Percentiles rank a stretch among this genome's conserved stretches.
phyloP scores from a whole-genome alignment of 495 filamentous ascomycete species.

The Penicillium parvum region DNA sequence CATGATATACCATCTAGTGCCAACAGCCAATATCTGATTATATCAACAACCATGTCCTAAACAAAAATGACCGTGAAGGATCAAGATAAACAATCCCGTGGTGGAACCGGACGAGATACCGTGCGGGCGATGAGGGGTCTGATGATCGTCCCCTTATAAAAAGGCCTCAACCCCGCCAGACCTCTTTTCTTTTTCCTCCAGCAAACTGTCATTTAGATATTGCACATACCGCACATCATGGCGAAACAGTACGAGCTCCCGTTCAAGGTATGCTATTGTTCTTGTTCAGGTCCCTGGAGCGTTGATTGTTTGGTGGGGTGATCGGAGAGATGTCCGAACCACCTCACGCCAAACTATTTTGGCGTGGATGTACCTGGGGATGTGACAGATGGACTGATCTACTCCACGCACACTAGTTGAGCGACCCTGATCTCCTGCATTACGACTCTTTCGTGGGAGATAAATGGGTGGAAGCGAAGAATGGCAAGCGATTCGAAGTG shows the following conservation, averaged over 20 bases:
- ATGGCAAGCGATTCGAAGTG: conserved; percentile 62
- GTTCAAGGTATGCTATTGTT: conserved; percentile 29
- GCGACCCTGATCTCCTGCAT: conserved; percentile 55
- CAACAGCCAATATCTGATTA: too few species aligned
- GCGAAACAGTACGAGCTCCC: conserved; percentile 35
- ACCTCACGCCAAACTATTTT: not conserved
- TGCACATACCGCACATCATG: conserved; percentile 24
- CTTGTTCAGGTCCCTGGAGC: not conserved
- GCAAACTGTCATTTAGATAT: not conserved
- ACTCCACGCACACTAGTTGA: conserved; percentile 37
- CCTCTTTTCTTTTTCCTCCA: not conserved
- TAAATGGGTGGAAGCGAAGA: conserved; percentile 59
- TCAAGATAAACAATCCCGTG: not conserved
- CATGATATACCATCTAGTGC: too few species aligned
- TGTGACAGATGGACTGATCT: not conserved
- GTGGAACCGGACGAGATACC: too few species aligned
- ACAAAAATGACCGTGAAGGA: too few species aligned
- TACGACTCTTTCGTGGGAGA: conserved; percentile 57
- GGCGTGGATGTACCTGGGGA: not conserved
- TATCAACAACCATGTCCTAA: too few species aligned
- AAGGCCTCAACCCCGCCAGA: not conserved
- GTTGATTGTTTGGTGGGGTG: not conserved
- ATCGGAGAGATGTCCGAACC: conserved; percentile 7
- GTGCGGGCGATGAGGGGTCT: conserved; percentile 1
- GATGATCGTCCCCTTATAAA: conserved; percentile 3